Evolutionary conservation across 176 grass and related monocot species (phyloP), one percentile per base, ranked within the genome.

Genomic region (Cymbopogon citratus): DNA sequence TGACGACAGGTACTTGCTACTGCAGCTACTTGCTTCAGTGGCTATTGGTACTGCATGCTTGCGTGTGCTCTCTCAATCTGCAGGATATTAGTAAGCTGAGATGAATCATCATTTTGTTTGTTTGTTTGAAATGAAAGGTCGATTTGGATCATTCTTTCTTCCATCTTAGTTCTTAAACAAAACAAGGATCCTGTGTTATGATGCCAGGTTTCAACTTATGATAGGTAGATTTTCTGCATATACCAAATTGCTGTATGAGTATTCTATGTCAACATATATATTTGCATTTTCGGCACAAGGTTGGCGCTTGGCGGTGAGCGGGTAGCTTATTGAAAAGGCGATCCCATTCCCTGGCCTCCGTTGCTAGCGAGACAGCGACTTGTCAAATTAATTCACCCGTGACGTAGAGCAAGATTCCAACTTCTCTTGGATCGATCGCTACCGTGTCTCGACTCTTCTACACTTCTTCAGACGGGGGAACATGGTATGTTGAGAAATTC

Each of bases 321-420:
- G 63, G 78, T 52, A 87, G 40, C 63, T 76, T 51, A 19, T 57
- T 81, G 72, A 71, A 69, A 59, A 75, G 4, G 61, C 25, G 5
- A 81, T 86, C 28, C 39, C 43, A 52, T 23, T 48, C 9, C n/a
- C n/a, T n/a, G n/a, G n/a, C 36, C 57, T 81, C 36, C 61, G 19
- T 46, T 26, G 48, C 16, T 51, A 51, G 48, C 71, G 29, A 52
- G 60, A 34, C 27, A 36, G 65, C 10, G 15, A 85, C 10, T 76
- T 69, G 64, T 23, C 16, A 48, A 35, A 33, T 69, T 38, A 51
- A 45, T 15, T 46, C n/a, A 14, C 5, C 1, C 45, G 45, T 48
- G 45, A 48, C 45, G 14, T 5, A 14, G 63, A 38, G 44, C 73
- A 69, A 69, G 74, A 68, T 43, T 38, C 63, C 49, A 59, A 60